Base-by-base conservation (phyloP, 148 eudicot genomes). In the Persicaria maculosa region DNA sequence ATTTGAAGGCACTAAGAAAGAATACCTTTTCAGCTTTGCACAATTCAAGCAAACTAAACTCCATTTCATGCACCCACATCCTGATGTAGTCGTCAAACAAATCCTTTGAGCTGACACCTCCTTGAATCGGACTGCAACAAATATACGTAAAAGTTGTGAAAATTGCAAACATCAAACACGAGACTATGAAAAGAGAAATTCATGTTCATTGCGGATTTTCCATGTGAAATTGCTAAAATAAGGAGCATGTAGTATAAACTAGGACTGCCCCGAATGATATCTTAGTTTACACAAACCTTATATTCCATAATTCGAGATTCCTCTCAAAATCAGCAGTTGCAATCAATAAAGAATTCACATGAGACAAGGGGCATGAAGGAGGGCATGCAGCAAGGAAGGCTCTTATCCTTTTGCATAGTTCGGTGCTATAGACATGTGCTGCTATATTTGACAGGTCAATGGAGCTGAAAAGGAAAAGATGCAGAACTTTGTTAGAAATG, bases 11-110 rank as follows among this genome's bases (percentile, higher is more conserved):
- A 31, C 40, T 31, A 16, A 69, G 50, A 47, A 69, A 45, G 62
- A 22, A 9, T 80, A 91, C 95, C 95, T 92, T 92, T 79, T 92
- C 97, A 61, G 88, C 93, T 82, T 86, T 92, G 85, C 93, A 90
- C 72, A 84, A 83, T 11, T 92, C 93, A 67, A 92, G 89, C 65
- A 92, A 64, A 71, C 71, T 82, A 57, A 92, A 87, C 76, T 92
- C 88, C 90, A 92, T 83, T 72, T 90, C 97, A 76, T 92, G 85
- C 73, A 92, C 83, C 97, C 97, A 92, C 20, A 90, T 87, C 91
- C 88, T 88, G 73, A 92, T 90, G 75, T 92, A 92, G 72, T 80
- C 75, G 50, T 90, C 87, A 81, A 73, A 92, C 81, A 92, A 81
- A 72, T 83, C 78, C 77, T 85, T 85, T 1, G 92, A 83, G 77